phyloP scores from a whole-genome alignment of 352 stramenopile species.

The Aphanomyces stellatus region DNA sequence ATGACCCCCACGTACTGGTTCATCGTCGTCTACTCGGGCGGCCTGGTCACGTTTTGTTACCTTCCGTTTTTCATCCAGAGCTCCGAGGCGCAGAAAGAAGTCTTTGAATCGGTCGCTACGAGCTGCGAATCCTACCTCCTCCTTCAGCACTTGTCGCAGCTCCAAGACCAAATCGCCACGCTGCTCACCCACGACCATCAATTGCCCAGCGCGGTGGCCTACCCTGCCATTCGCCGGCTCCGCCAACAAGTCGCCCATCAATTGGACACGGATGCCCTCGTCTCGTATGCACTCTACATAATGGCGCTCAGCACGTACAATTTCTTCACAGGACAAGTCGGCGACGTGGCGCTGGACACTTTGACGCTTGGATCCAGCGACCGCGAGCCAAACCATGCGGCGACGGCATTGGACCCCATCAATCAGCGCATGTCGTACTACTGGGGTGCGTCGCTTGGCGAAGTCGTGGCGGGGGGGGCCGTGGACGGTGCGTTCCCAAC shows the following conservation, averaged over 20 bases:
- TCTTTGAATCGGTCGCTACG: too few relatives aligned
- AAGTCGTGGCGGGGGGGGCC: neutral
- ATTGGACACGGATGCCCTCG: neutral
- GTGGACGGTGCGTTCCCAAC: neutral
- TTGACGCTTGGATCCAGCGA: neutral
- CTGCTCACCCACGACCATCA: neutral
- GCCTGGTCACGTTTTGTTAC: too few relatives aligned
- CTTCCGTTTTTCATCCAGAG: too few relatives aligned
- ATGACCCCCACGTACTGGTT: too few relatives aligned
- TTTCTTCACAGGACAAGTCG: neutral
- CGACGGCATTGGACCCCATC: neutral
- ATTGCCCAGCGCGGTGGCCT: neutral
- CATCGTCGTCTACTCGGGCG: too few relatives aligned
- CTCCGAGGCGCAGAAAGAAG: too few relatives aligned
- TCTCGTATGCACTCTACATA: neutral
- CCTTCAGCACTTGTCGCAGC: neutral
- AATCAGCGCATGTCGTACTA: neutral
- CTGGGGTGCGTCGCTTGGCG: neutral
- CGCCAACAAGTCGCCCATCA: neutral
- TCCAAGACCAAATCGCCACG: neutral
- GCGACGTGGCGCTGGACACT: neutral
- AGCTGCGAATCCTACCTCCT: too few relatives aligned
- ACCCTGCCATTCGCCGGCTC: neutral
- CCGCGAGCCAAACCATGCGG: neutral
- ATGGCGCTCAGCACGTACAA: neutral